Base-by-base conservation (phyloP, 331 rosid species). In the Phaseolus coccineus region DNA sequence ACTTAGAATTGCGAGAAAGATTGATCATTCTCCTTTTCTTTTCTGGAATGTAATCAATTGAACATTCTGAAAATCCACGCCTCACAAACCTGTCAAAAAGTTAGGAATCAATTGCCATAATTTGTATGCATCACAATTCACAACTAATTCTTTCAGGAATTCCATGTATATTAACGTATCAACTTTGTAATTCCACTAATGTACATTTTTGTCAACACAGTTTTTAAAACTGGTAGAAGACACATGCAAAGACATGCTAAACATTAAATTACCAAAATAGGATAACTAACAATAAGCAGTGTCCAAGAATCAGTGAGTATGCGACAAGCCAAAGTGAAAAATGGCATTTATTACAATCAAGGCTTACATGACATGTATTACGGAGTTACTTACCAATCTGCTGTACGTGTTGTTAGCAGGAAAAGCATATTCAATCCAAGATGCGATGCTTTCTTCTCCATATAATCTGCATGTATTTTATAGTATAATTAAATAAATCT, bases 41-140 rank as follows among this genome's bases (percentile, higher is more conserved):
- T 85, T 90, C 93, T 3, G 99, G 98, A 84, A 96, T 88, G 58
- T 73, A 80, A 66, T 87, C 93, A 71, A 96, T 86, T 15, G 97
- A 91, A 86, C 98, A 95, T 78, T 91, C 97, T 73, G 94, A 91
- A 76, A 92, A 95, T 50, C 99, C 99, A 2, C 98, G 97, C 82
- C 98, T 90, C 81, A 91, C 97, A 82, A 96, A 96, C 99, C 98
- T 96, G 92, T 44, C 78, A 58, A 35, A 50, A 53, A 73, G 10
- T 66, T 31, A 42, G 47, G 12, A 42, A 42, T 42, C 47, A 42
- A 42, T 42, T 42, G 12, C 13, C 47, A 42, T 42, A 42, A 8
- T 42, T 42, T 42, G 12, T 42, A 42, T 2, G 9, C 47, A 42
- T 42, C 3, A 10, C 46, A 42, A 42, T 9, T 9, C 47, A 42